A percentile compares a stretch with the other conserved stretches of the same genome.
Conservation (phyloP, 2,329 filamentous ascomycete species). For the Verticillium longisporum region DNA sequence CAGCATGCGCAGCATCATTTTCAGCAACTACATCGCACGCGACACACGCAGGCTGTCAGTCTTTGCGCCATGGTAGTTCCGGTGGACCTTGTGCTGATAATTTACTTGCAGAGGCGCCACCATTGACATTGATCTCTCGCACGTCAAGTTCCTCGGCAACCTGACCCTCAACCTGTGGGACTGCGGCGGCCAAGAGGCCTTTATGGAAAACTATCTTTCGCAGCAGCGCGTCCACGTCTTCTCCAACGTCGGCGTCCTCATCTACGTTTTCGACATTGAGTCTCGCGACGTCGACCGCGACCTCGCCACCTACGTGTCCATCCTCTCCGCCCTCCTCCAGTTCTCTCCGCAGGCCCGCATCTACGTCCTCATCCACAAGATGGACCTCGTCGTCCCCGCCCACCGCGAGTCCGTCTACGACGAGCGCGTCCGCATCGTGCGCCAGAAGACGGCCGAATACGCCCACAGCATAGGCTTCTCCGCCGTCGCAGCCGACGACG, state of each 20-base stretch:
- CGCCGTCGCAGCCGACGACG: constrained; percentile 14
- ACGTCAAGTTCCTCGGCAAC: constrained; percentile 98
- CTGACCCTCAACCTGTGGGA: constrained; percentile 97
- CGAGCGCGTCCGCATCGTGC: constrained; percentile 71
- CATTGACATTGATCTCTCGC: constrained; percentile 96
- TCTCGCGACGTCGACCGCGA: constrained; percentile 91
- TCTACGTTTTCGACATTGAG: constrained; percentile 99
- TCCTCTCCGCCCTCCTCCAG: constrained; percentile 82
- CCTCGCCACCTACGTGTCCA: constrained; percentile 83
- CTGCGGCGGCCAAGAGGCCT: constrained; percentile 96
- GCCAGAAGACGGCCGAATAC: constrained; percentile 60
- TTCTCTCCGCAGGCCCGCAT: constrained; percentile 76
- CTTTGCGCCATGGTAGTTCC: background rate
- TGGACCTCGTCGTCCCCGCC: constrained; percentile 84
- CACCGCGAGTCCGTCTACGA: constrained; percentile 78
- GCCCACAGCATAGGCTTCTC: constrained; percentile 30
- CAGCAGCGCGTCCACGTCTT: constrained; percentile 96
- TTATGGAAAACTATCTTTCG: constrained; percentile 96
- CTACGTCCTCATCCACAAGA: constrained; percentile 96
- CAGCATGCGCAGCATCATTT: constrained; percentile 97
- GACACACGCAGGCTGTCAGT: constrained; percentile 76
- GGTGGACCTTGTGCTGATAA: background rate
- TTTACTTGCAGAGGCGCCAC: constrained; percentile 64
- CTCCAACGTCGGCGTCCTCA: constrained; percentile 89
- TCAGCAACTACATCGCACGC: constrained; percentile 96